Percentiles rank a stretch among this genome's conserved stretches.
phyloP scores from a whole-genome alignment of 306 rosid species.

The Lathyrus aphaca region DNA sequence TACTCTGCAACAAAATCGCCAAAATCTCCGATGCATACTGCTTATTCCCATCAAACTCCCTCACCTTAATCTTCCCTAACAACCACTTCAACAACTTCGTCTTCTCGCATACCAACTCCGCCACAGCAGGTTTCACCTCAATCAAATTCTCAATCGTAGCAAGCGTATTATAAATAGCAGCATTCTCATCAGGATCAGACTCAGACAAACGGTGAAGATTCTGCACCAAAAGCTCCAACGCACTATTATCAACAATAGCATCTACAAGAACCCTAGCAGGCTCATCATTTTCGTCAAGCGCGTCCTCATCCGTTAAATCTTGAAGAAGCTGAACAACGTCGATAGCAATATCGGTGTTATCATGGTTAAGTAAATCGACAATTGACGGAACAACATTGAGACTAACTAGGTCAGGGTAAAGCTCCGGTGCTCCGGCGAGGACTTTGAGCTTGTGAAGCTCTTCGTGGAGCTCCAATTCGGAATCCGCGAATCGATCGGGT shows the following conservation, averaged over 20 bases:
- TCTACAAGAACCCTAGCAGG: slow-evolving; percentile 79
- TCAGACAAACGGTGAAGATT: slow-evolving; percentile 70
- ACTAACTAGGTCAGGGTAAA: slow-evolving; percentile 78
- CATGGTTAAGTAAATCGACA: slow-evolving; percentile 74
- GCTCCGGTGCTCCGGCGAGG: slow-evolving; percentile 91
- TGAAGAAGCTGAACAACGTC: slow-evolving; percentile 82
- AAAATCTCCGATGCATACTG: slow-evolving; percentile 92
- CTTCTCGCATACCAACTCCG: slow-evolving; percentile 82
- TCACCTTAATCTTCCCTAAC: slow-evolving; percentile 84
- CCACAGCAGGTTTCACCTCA: slow-evolving; percentile 89
- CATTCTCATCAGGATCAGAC: slow-evolving; percentile 73
- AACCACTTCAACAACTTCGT: slow-evolving; percentile 84
- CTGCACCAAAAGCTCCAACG: slow-evolving; percentile 78
- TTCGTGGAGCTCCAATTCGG: slow-evolving; percentile 90
- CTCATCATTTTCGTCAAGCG: slow-evolving; percentile 76
- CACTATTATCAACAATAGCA: slow-evolving; percentile 70
- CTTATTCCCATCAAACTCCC: slow-evolving; percentile 86
- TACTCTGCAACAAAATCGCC: slow-evolving; percentile 88
- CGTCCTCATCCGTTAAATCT: slow-evolving; percentile 88
- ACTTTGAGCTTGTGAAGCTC: slow-evolving; percentile 81
- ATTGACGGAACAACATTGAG: slow-evolving; percentile 78
- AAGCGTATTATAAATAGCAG: slow-evolving; percentile 67
- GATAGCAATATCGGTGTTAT: slow-evolving; percentile 83
- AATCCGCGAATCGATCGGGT: slow-evolving; percentile 90
- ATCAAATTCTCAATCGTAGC: slow-evolving; percentile 87